Conservation (phyloP, 495 filamentous ascomycete species). For the Aspergillus hancockii region DNA sequence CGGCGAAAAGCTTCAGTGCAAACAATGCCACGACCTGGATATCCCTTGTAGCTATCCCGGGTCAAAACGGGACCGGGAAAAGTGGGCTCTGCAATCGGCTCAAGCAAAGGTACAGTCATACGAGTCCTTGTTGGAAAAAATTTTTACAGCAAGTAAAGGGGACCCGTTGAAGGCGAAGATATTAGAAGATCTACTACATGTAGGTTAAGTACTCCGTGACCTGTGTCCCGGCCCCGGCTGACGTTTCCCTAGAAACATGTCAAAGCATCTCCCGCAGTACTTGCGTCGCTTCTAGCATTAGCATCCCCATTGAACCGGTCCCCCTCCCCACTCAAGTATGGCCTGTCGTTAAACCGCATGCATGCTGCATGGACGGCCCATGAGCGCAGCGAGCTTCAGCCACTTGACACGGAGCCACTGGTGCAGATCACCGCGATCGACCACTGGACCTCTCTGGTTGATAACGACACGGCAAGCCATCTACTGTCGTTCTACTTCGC, state of each 20-base stretch:
- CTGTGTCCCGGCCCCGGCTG: not conserved
- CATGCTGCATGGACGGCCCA: slow-evolving; percentile 14
- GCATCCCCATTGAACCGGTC: slow-evolving; percentile 14
- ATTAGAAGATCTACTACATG: slow-evolving; percentile 15
- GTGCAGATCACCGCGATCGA: slow-evolving; percentile 20
- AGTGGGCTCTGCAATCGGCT: slow-evolving; percentile 11
- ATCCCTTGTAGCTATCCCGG: slow-evolving; percentile 16
- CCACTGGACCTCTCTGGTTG: slow-evolving; percentile 25
- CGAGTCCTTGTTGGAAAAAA: slow-evolving; percentile 17
- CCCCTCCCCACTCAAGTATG: slow-evolving; percentile 11
- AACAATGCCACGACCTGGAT: slow-evolving; percentile 9
- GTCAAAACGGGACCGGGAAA: slow-evolving; percentile 19
- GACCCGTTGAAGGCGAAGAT: not conserved
- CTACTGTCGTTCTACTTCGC: slow-evolving; percentile 31
- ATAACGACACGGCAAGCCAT: slow-evolving; percentile 28
- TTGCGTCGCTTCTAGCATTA: slow-evolving; percentile 12
- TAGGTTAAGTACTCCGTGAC: not conserved
- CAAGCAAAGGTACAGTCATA: slow-evolving; percentile 11
- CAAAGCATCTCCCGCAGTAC: slow-evolving; percentile 11
- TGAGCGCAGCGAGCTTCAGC: slow-evolving; percentile 6
- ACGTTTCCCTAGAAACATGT: slow-evolving; percentile 14
- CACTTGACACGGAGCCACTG: slow-evolving; percentile 14
- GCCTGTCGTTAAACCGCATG: slow-evolving; percentile 22
- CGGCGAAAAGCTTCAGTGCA: slow-evolving; percentile 29
- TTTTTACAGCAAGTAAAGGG: slow-evolving; percentile 9